Conservation (phyloP, 192 early-diverging fungal species). For the Piromyces finnis region DNA sequence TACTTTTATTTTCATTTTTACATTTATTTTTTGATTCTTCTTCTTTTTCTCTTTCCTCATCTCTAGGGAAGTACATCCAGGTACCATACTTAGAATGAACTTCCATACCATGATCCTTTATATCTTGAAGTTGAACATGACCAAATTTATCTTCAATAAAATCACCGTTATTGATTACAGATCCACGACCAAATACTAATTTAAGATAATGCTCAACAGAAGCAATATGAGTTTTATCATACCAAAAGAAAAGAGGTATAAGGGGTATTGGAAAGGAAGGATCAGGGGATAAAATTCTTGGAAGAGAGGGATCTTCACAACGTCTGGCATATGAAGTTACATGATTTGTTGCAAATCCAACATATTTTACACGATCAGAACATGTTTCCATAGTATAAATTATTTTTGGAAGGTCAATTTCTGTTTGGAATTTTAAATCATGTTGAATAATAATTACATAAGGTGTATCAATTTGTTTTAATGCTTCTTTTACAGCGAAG, state of each 20-base stretch:
- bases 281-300: not conserved
- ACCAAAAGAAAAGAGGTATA: not conserved
- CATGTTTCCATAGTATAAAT: not conserved
- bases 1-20: not conserved
- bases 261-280: not conserved
- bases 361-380: not conserved
- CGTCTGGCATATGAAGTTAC: not conserved
- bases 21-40: not conserved
- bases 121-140: not conserved
- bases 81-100: not conserved
- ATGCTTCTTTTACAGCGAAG: not conserved
- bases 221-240: not conserved
- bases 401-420: not conserved
- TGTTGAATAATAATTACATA: not conserved
- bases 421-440: not conserved
- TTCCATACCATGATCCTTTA: not conserved
- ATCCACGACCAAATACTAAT: not conserved
- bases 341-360: not conserved
- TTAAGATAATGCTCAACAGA: not conserved
- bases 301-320: not conserved
- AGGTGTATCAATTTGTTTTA: not conserved
- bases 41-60: not conserved
- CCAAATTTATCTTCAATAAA: not conserved
- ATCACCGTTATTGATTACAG: not conserved
- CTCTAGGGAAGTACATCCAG: not conserved